These are phyloP conservation scores for Stereum hirsutum DNA, from an alignment of 1,284 basidiomycete species.

Conservation along the genomic window DNA sequence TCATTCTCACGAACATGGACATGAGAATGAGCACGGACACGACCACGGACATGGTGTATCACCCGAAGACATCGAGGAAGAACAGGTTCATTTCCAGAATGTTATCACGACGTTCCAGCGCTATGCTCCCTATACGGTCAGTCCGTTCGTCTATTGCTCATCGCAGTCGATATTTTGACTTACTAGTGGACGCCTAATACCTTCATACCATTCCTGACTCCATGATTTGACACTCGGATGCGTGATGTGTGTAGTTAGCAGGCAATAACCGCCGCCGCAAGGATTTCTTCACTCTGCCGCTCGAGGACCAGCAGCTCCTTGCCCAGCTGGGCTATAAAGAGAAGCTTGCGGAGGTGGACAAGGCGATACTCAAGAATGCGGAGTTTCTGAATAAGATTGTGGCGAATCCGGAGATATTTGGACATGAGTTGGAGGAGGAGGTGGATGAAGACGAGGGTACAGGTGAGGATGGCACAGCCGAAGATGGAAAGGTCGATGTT, in stretches of 20 bases:
- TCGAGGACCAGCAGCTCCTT: slow-evolving; percentile 52
- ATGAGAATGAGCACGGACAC: not conserved
- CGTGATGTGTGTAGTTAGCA: slow-evolving; percentile 36
- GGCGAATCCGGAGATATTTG: slow-evolving; percentile 67
- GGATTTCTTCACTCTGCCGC: slow-evolving; percentile 55
- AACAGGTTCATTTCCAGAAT: slow-evolving; percentile 56
- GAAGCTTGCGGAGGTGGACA: slow-evolving; percentile 59
- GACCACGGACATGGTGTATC: not conserved
- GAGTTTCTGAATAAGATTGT: slow-evolving; percentile 59
- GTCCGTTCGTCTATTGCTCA: no score
- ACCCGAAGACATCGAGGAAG: slow-evolving; percentile 28
- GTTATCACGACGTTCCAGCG: slow-evolving; percentile 59
- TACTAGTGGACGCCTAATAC: slow-evolving; percentile 4
- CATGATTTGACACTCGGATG: no score
- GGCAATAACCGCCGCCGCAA: slow-evolving; percentile 70
- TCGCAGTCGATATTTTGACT: not conserved
- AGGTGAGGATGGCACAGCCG: no score
- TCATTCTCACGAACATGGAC: not conserved
- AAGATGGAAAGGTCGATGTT: slow-evolving; percentile 5
- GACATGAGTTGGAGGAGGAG: slow-evolving; percentile 31
- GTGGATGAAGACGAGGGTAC: slow-evolving; percentile 19
- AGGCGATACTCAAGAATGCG: slow-evolving; percentile 62
- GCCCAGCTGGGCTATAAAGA: slow-evolving; percentile 54
- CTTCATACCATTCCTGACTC: no score
- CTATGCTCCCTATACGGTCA: slow-evolving; percentile 57